Evolutionary conservation across 2,329 filamentous ascomycete genomes (phyloP), one percentile per base, ranked within the genome.

Genomic region (Beauveria australis): DNA sequence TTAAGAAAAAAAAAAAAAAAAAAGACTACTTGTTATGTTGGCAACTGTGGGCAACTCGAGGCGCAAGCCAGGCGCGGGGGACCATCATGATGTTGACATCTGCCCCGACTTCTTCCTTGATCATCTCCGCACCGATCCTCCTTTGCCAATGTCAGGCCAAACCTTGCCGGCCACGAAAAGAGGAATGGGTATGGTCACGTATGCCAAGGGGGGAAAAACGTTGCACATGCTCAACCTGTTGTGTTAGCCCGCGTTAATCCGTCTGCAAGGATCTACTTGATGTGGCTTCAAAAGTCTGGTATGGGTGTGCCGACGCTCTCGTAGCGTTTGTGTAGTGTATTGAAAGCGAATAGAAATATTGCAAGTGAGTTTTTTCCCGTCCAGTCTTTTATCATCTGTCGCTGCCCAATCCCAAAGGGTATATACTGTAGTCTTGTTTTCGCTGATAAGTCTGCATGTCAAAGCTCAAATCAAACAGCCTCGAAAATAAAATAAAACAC

Each of bases 51-150:
- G 33, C 12, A 14, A 37, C 2, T 37, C 12, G 5, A 37, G 33
- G 33, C 12, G 33, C 33, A 14, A 37, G 30, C 30, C 30, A 33
- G 30, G 30, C 30, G 30, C 30, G 14, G 12, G 33, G 12, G 5
- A 14, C 30, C 12, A 26, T 56, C 28, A 48, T 56, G 44, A 48
- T 3, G 22, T 22, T n/a, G 16, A 19, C 30, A 47, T 56, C 54
- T 5, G n/a, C 30, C 41, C 54, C 54, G 54, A 56, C 54, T 56
- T 56, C 54, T 56, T 56, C 54, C 54, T 55, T 56, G 43, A 37
- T 12, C 14, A 8, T 16, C 54, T 18, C 54, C 54, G 54, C 54
- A 30, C 41, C 19, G 8, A n/a, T 28, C 3, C 37, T 28, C 22
- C 47, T 22, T 24, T 30, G 47, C 16, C 26, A n/a, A 30, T 9